These are phyloP conservation scores for Emergomyces orientalis DNA, from an alignment of 2,329 filamentous ascomycete genomes.

Conservation along the genomic window DNA sequence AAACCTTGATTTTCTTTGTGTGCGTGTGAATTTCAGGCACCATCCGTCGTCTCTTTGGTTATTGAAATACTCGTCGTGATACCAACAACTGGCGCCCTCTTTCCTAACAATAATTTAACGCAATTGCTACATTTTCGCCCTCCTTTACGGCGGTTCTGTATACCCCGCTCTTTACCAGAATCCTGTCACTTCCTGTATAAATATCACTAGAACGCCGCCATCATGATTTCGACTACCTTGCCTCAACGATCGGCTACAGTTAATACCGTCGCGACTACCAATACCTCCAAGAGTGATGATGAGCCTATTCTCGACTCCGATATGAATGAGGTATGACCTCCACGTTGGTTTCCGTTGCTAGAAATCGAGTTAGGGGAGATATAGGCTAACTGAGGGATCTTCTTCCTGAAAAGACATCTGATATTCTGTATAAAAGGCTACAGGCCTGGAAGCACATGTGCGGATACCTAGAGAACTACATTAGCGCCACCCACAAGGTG, in stretches of 20 bases:
- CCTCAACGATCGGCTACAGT: constrained; percentile 25
- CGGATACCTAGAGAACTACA: constrained; percentile 83
- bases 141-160: neutral
- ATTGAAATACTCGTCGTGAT: neutral
- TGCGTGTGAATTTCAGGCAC: neutral
- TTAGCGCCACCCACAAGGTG: constrained; percentile 74
- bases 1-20: neutral
- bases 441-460: constrained; percentile 95
- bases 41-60: neutral
- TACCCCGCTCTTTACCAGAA: neutral
- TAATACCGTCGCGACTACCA: constrained; percentile 4
- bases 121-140: neutral
- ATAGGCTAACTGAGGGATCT: neutral
- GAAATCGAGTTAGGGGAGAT: neutral
- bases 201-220: neutral
- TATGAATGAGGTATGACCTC: constrained; percentile 31
- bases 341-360: neutral
- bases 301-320: constrained; percentile 32
- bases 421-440: constrained; percentile 74
- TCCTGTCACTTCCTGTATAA: neutral
- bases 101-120: neutral
- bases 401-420: constrained; percentile 52
- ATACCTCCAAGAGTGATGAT: constrained; percentile 17
- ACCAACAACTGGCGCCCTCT: neutral
- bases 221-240: constrained; percentile 19